Percentiles rank a stretch among this genome's conserved stretches.
These are phyloP conservation scores for Angophora floribunda DNA, from an alignment of 345 rosid species.

Conservation along the genomic window DNA sequence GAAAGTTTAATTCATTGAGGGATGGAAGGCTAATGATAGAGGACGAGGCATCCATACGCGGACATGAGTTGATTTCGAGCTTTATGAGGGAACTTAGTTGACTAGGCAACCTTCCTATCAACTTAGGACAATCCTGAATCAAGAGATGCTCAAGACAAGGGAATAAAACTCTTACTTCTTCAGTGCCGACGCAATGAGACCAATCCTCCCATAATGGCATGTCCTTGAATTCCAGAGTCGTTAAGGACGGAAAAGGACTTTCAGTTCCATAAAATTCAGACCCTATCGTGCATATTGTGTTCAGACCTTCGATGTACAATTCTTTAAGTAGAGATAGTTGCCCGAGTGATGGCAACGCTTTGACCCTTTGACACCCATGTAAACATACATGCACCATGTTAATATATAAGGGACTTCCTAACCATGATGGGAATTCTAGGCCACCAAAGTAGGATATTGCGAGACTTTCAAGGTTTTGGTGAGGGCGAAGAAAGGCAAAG, in stretches of 20 bases:
- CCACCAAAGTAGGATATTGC: not conserved
- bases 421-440: not conserved
- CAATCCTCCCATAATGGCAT: not conserved
- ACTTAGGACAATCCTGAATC: not conserved
- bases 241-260: not conserved
- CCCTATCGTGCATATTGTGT: not conserved
- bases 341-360: not conserved
- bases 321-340: not conserved
- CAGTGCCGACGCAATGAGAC: not conserved
- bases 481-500: not conserved
- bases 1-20: not conserved
- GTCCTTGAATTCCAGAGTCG: not conserved
- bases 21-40: not conserved
- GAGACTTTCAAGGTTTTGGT: not conserved
- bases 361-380: not conserved
- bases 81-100: not conserved
- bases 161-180: not conserved
- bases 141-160: not conserved
- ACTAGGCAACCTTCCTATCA: not conserved
- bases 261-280: not conserved
- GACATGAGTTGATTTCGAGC: accelerated
- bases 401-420: not conserved
- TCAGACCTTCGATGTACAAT: not conserved
- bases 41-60: not conserved
- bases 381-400: not conserved